These are phyloP conservation scores for Aspergillus phoenicis DNA, from an alignment of 2,329 filamentous ascomycete species.

Conservation along the genomic window DNA sequence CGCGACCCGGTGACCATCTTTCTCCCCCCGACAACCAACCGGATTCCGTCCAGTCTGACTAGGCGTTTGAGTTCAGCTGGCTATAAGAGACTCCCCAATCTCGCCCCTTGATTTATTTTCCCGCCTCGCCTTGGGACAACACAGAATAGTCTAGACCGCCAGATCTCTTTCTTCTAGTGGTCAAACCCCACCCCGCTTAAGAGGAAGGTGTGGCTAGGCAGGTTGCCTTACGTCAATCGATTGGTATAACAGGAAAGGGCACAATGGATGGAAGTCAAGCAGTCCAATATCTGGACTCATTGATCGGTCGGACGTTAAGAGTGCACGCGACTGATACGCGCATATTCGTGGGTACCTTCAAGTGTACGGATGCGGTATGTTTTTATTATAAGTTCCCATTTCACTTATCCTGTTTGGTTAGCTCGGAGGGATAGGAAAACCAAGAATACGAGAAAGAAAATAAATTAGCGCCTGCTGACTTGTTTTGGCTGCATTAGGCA, in stretches of 20 bases:
- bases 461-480: conserved; percentile 20
- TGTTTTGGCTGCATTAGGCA: conserved; percentile 58
- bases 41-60: conserved; percentile 1
- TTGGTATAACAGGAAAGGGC: conserved; percentile 23
- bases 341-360: conserved; percentile 87
- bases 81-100: conserved; percentile 1
- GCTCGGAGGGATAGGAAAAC: conserved; percentile 5
- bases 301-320: conserved; percentile 77
- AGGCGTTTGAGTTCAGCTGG: conserved; percentile 4
- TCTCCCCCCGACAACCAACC: conserved; percentile 2
- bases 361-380: conserved; percentile 86
- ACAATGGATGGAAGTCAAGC: conserved; percentile 40
- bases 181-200: conserved; percentile 6
- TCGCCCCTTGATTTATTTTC: not conserved
- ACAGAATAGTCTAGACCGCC: conserved; percentile 16
- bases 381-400: not conserved
- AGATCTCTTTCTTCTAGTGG: conserved; percentile 8
- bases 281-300: conserved; percentile 52
- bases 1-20: conserved; percentile 3
- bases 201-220: conserved; percentile 1
- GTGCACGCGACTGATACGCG: conserved; percentile 80
- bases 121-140: conserved; percentile 1
- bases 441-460: conserved; percentile 9
- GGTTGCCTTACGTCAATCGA: not conserved
- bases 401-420: conserved; percentile 4